Evolutionary conservation across 768 basidiomycete genomes (phyloP).

Genomic region (Mycena kentingensis): DNA sequence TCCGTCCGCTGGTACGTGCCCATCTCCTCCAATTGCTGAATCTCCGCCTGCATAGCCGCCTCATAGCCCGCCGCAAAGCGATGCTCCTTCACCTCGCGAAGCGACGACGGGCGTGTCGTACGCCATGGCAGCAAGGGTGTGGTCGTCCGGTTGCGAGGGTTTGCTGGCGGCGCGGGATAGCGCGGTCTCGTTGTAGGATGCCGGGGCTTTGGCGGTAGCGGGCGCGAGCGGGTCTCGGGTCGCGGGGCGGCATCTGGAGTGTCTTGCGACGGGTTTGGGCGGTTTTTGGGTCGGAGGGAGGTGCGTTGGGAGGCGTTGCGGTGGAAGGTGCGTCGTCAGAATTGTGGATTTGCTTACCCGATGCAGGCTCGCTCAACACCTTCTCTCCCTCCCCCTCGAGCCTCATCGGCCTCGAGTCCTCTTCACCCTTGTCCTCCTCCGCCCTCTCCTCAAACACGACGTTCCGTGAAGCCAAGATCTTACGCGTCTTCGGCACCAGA

Average conservation of each 20-base stretch:
- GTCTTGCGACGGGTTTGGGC: neutral
- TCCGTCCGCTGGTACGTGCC: no score
- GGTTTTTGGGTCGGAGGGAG: neutral
- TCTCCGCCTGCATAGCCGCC: no score
- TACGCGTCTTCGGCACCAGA: neutral
- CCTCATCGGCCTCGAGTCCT: neutral
- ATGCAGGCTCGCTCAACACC: neutral
- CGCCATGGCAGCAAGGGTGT: neutral
- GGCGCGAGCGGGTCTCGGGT: neutral
- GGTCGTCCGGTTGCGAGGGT: neutral
- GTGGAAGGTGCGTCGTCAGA: neutral
- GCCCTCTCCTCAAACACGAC: neutral
- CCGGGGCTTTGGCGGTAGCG: neutral
- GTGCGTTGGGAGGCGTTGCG: neutral
- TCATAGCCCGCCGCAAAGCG: no score
- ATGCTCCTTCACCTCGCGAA: no score
- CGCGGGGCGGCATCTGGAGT: neutral
- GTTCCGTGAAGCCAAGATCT: neutral
- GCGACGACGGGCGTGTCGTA: no score
- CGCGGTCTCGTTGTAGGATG: neutral
- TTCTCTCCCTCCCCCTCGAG: neutral
- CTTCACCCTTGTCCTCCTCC: neutral
- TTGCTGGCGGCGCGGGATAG: neutral
- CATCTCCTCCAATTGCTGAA: no score
- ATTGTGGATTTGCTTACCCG: neutral